phyloP scores from a whole-genome alignment of 305 asterid species.

The Fraxinus baroniana region DNA sequence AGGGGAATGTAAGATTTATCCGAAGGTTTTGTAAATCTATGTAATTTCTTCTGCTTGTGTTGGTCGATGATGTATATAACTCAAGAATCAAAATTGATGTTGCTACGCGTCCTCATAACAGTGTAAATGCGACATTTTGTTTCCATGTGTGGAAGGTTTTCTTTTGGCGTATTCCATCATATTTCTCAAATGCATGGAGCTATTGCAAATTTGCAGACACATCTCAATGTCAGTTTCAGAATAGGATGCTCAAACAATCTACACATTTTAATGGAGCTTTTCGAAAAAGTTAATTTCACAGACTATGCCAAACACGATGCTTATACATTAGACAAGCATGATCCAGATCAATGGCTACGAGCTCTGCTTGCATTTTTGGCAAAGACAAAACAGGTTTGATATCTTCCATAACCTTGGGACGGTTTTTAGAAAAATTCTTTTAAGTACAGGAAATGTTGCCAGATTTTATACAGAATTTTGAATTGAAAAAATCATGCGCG shows the following conservation, averaged over 20 bases:
- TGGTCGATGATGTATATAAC: slow-evolving; percentile 11
- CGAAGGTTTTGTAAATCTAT: slow-evolving; percentile 9
- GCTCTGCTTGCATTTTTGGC: not conserved
- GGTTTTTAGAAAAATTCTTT: no score
- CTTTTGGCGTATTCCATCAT: not conserved
- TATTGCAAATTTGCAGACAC: not conserved
- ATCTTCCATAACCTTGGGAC: not conserved
- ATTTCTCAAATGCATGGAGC: not conserved
- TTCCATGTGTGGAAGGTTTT: not conserved
- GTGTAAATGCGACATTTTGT: not conserved
- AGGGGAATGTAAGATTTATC: not conserved
- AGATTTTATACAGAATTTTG: no score
- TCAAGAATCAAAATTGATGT: slow-evolving; percentile 9
- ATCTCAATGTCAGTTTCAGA: not conserved
- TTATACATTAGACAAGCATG: not conserved
- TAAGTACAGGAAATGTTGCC: no score
- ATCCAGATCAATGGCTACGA: not conserved
- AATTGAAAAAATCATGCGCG: no score
- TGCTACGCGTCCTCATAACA: slow-evolving; percentile 3
- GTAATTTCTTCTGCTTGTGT: slow-evolving; percentile 18
- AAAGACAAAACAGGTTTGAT: not conserved
- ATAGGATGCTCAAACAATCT: not conserved
- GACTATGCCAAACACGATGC: not conserved
- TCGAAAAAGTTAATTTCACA: not conserved
- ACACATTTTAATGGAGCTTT: not conserved